Conservation (phyloP, 352 stramenopile species). For the Globisporangium canariense region DNA sequence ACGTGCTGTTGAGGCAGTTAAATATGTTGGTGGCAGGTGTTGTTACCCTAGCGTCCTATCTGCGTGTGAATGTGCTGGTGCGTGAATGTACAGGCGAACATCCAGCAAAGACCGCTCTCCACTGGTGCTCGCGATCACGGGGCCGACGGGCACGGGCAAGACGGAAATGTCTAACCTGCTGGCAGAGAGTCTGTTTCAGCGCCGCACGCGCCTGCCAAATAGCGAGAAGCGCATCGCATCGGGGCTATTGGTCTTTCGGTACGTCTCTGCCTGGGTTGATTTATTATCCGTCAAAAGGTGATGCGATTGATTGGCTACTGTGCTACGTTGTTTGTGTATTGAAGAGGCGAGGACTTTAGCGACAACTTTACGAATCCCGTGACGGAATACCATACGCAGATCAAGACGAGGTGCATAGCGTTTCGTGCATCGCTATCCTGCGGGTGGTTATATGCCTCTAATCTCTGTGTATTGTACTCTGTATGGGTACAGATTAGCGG, state of each 20-base stretch:
- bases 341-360: slow-evolving; percentile 82
- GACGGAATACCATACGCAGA: slow-evolving; percentile 80
- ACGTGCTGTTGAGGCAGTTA: neutral
- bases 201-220: slow-evolving; percentile 62
- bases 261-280: neutral
- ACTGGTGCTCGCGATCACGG: slow-evolving; percentile 87
- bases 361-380: slow-evolving; percentile 82
- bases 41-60: neutral
- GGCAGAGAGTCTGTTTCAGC: slow-evolving; percentile 81
- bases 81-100: slow-evolving; percentile 27
- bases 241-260: slow-evolving; percentile 80
- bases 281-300: neutral
- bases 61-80: neutral
- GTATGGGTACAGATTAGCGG: slow-evolving; percentile 42
- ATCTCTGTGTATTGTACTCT: neutral
- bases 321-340: slow-evolving; percentile 6
- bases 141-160: slow-evolving; percentile 87
- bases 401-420: slow-evolving; percentile 62
- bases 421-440: neutral
- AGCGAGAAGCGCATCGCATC: slow-evolving; percentile 65
- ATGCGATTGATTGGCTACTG: neutral
- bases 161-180: slow-evolving; percentile 88
- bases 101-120: slow-evolving; percentile 63
- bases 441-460: neutral
- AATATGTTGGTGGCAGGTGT: neutral